A percentile compares a stretch with the other conserved stretches of the same genome.
Conservation (phyloP, 805 yeast species). For the Candida pini region DNA sequence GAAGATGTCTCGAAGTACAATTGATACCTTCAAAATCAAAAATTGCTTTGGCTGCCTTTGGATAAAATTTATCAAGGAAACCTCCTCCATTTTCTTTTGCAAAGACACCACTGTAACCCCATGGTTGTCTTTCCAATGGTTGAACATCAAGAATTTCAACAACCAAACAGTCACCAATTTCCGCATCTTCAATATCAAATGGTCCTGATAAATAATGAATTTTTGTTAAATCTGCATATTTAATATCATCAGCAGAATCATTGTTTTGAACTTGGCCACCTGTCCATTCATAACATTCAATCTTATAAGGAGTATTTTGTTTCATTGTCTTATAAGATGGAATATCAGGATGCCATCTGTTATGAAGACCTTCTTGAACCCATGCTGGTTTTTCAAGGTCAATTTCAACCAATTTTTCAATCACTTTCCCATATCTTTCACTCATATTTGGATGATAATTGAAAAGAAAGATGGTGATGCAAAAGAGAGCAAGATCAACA, state of each 20-base stretch:
- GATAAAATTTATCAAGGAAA: constrained; percentile 42
- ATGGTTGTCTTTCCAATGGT: constrained; percentile 45
- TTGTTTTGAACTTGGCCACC: constrained; percentile 45
- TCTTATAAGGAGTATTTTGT: constrained; percentile 39
- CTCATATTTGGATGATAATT: constrained; percentile 2
- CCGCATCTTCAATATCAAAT: constrained; percentile 37
- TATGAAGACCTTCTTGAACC: constrained; percentile 42
- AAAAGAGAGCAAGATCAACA: no score
- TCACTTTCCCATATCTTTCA: constrained; percentile 19
- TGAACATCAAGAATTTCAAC: constrained; percentile 48
- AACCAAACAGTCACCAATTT: constrained; percentile 43
- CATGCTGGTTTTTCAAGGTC: constrained; percentile 40
- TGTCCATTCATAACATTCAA: constrained; percentile 51
- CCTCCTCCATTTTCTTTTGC: constrained; percentile 48
- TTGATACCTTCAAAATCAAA: constrained; percentile 49
- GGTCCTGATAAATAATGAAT: constrained; percentile 49
- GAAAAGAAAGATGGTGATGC: neutral
- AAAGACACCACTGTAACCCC: constrained; percentile 50
- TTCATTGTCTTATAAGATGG: constrained; percentile 35
- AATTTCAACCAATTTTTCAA: constrained; percentile 35
- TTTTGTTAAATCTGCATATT: constrained; percentile 36
- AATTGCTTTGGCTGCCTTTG: constrained; percentile 46
- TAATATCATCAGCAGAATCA: constrained; percentile 45
- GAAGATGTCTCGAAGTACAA: constrained; percentile 44
- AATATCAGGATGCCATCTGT: constrained; percentile 50